These are phyloP conservation scores for Aegle marmelos DNA, from an alignment of 345 rosid species.

Conservation along the genomic window DNA sequence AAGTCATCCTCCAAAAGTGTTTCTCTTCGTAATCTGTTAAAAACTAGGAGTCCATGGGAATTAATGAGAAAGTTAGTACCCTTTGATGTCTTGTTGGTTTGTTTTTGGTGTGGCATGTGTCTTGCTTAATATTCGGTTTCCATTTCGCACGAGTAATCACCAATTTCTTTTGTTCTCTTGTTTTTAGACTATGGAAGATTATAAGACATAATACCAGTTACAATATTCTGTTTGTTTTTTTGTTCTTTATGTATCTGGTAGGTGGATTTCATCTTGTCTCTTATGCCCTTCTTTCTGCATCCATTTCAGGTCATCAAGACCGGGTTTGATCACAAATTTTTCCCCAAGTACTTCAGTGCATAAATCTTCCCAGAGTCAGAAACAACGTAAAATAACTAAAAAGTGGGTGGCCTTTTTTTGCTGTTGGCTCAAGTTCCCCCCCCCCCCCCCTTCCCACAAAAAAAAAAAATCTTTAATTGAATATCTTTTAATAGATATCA, in stretches of 20 bases:
- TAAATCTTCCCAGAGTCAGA: slow-evolving; percentile 37
- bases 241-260: neutral
- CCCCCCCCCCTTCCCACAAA: neutral
- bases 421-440: neutral
- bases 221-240: neutral
- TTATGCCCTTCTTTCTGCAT: neutral
- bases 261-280: neutral
- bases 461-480: neutral
- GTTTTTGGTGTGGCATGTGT: slow-evolving; percentile 4
- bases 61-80: slow-evolving; percentile 48
- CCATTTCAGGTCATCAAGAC: slow-evolving; percentile 44
- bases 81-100: slow-evolving; percentile 13
- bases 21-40: slow-evolving; percentile 25
- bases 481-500: neutral
- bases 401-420: slow-evolving; percentile 39
- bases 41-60: slow-evolving; percentile 34
- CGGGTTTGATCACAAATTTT: slow-evolving; percentile 34
- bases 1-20: slow-evolving; percentile 21
- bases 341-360: slow-evolving; percentile 32
- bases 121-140: neutral
- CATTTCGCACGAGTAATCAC: neutral
- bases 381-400: slow-evolving; percentile 33
- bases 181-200: slow-evolving; percentile 1
- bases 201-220: neutral
- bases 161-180: neutral